Conservation (phyloP, 2,329 filamentous ascomycete genomes). For the Coleophoma eucalyptorum region DNA sequence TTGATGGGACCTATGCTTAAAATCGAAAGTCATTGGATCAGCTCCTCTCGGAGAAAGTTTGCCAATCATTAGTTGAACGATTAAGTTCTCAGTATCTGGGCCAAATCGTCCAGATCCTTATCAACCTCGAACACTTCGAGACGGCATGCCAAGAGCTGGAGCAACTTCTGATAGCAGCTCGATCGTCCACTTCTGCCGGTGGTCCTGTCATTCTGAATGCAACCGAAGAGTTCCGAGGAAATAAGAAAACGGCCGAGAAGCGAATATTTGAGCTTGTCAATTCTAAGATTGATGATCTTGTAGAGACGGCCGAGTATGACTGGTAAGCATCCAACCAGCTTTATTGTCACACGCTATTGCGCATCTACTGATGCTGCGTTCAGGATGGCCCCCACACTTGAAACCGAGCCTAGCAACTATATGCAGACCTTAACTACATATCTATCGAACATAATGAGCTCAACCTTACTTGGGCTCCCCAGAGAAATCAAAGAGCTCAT, state of each 20-base stretch:
- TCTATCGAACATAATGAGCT: slow-evolving; percentile 93
- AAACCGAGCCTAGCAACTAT: slow-evolving; percentile 80
- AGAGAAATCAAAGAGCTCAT: slow-evolving; percentile 96
- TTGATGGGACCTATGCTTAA: background rate
- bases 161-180: slow-evolving; percentile 76
- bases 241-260: slow-evolving; percentile 95
- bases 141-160: slow-evolving; percentile 88
- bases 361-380: slow-evolving; percentile 8
- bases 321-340: slow-evolving; percentile 49
- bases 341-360: background rate
- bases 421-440: slow-evolving; percentile 94
- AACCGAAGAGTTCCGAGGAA: slow-evolving; percentile 79
- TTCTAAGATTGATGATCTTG: slow-evolving; percentile 95
- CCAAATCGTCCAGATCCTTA: slow-evolving; percentile 97
- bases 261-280: slow-evolving; percentile 98
- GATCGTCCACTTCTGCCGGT: slow-evolving; percentile 76
- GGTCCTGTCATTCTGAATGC: slow-evolving; percentile 77
- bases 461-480: slow-evolving; percentile 87
- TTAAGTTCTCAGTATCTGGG: slow-evolving; percentile 91
- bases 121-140: slow-evolving; percentile 96
- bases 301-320: slow-evolving; percentile 96
- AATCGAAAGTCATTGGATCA: slow-evolving; percentile 75
- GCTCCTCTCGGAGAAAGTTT: slow-evolving; percentile 89
- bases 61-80: slow-evolving; percentile 81
- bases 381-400: slow-evolving; percentile 54